Evolutionary conservation across 495 filamentous ascomycete species (phyloP).

Genomic region (Terfezia boudieri): DNA sequence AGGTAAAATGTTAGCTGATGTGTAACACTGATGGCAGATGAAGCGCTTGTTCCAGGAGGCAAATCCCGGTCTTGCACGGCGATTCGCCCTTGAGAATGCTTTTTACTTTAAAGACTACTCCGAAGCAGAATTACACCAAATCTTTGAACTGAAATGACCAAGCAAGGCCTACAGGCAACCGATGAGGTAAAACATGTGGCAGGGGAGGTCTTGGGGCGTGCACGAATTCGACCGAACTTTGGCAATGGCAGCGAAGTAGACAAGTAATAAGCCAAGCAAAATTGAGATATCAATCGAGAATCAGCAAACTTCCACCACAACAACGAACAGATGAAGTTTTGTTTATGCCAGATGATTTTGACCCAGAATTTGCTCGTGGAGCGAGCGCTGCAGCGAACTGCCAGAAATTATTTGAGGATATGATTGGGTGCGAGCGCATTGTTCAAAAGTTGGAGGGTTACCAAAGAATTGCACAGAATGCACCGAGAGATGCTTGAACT

Average conservation of each 20-base stretch:
- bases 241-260: constrained; percentile 44
- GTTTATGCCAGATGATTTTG: constrained; percentile 44
- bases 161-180: constrained; percentile 26
- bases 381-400: constrained; percentile 29
- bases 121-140: too few relatives aligned
- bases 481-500: constrained; percentile 37
- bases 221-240: constrained; percentile 34
- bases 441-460: constrained; percentile 37
- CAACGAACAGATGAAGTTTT: neutral
- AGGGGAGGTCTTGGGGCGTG: constrained; percentile 28
- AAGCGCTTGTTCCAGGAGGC: constrained; percentile 55
- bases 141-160: too few relatives aligned
- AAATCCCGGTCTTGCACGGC: constrained; percentile 49
- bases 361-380: constrained; percentile 38
- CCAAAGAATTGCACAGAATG: too few relatives aligned
- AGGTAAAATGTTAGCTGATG: too few relatives aligned
- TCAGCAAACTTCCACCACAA: neutral
- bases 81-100: constrained; percentile 41
- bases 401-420: constrained; percentile 35
- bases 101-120: constrained; percentile 30
- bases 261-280: constrained; percentile 41
- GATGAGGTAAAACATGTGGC: constrained; percentile 24
- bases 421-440: constrained; percentile 42
- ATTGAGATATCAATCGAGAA: constrained; percentile 30
- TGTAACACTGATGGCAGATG: too few relatives aligned